Evolutionary conservation across 768 basidiomycete genomes (phyloP).

Genomic region (Lepiota subincarnata): DNA sequence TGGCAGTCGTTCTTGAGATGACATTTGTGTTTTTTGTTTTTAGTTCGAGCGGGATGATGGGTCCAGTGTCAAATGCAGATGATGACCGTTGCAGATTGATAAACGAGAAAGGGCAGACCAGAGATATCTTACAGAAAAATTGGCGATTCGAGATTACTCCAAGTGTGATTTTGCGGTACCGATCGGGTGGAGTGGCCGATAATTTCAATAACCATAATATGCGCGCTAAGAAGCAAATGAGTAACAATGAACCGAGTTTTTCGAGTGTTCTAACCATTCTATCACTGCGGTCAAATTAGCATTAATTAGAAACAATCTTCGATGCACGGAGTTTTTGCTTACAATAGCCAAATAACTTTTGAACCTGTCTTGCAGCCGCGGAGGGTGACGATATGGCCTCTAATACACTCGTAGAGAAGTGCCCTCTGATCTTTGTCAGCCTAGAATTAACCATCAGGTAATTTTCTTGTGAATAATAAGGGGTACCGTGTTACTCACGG

Average conservation of each 20-base stretch:
- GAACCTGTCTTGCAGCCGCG: slow-evolving; percentile 89
- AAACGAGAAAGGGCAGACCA: slow-evolving; percentile 3
- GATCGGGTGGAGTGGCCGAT: neutral
- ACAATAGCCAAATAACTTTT: slow-evolving; percentile 89
- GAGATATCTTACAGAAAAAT: slow-evolving; percentile 12
- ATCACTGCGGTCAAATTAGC: slow-evolving; percentile 24
- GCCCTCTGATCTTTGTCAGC: slow-evolving; percentile 86
- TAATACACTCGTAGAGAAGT: slow-evolving; percentile 78
- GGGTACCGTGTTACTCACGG: slow-evolving; percentile 43
- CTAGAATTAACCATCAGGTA: slow-evolving; percentile 30
- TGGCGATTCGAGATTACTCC: slow-evolving; percentile 11
- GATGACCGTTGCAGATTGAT: slow-evolving; percentile 12
- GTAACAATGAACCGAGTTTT: slow-evolving; percentile 6
- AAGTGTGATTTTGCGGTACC: neutral
- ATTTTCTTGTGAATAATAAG: neutral
- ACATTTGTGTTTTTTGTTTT: slow-evolving; percentile 1
- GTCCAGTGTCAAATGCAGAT: slow-evolving; percentile 12
- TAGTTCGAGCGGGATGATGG: slow-evolving; percentile 5
- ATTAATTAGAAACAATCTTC: neutral
- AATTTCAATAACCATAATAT: slow-evolving; percentile 38
- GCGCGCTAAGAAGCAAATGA: slow-evolving; percentile 29
- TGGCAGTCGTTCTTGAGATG: neutral
- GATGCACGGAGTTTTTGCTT: slow-evolving; percentile 18
- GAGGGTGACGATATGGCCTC: slow-evolving; percentile 85
- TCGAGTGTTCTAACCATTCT: slow-evolving; percentile 30